phyloP scores from a whole-genome alignment of 2,329 filamentous ascomycete species.

The Parascedosporium putredinis region DNA sequence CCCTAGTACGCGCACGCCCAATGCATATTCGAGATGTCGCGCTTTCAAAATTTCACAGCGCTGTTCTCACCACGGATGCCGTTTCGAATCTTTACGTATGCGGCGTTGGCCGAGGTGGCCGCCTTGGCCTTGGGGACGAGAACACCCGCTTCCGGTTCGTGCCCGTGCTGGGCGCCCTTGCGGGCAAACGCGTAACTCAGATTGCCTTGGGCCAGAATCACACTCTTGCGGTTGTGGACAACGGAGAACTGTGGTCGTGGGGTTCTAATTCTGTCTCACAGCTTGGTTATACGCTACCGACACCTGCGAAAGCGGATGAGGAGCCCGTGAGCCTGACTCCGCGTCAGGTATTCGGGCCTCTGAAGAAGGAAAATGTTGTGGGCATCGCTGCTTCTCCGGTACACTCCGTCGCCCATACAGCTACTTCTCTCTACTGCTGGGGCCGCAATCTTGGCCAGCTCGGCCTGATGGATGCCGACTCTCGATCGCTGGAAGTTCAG shows the following conservation, averaged over 20 bases:
- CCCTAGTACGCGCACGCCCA: slow-evolving; percentile 59
- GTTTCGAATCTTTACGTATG: slow-evolving; percentile 88
- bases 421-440: slow-evolving; percentile 77
- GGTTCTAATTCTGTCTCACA: slow-evolving; percentile 80
- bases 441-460: slow-evolving; percentile 93
- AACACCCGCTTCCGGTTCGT: slow-evolving; percentile 79
- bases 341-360: slow-evolving; percentile 78
- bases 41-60: slow-evolving; percentile 87
- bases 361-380: slow-evolving; percentile 75
- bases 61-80: slow-evolving; percentile 76
- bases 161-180: slow-evolving; percentile 67
- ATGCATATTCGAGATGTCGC: slow-evolving; percentile 70
- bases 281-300: slow-evolving; percentile 71
- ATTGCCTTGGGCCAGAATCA: slow-evolving; percentile 88
- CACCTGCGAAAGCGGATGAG: slow-evolving; percentile 58
- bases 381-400: slow-evolving; percentile 82
- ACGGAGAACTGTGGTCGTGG: slow-evolving; percentile 92
- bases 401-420: slow-evolving; percentile 83
- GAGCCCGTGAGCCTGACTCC: slow-evolving; percentile 73
- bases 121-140: slow-evolving; percentile 82
- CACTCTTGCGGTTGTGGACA: slow-evolving; percentile 71
- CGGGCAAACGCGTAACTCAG: slow-evolving; percentile 62
- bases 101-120: slow-evolving; percentile 81
- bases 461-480: slow-evolving; percentile 89
- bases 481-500: slow-evolving; percentile 80